A percentile compares a stretch with the other conserved stretches of the same genome.
Conservation (phyloP, 1,284 basidiomycete genomes). For the Ceratorhiza oryzae-sativae region DNA sequence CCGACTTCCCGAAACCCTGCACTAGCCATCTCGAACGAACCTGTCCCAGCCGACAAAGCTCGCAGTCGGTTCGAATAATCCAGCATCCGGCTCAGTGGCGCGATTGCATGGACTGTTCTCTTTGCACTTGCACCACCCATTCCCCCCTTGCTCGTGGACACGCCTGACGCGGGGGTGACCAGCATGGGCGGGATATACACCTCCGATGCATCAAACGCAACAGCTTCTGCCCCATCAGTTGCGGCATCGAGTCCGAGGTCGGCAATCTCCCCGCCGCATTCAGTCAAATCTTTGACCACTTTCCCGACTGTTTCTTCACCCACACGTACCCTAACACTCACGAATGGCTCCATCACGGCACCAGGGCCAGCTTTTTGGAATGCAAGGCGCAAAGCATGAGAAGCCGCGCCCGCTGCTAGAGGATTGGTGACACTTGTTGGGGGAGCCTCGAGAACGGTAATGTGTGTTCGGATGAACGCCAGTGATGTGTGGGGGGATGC, state of each 20-base stretch:
- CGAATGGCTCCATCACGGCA: slow-evolving; percentile 75
- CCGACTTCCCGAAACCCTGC: slow-evolving; percentile 78
- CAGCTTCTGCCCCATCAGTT: slow-evolving; percentile 56
- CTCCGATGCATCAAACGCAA: slow-evolving; percentile 62
- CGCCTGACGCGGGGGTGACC: slow-evolving; percentile 68
- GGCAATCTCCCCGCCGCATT: slow-evolving; percentile 73
- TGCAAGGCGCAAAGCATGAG: slow-evolving; percentile 65
- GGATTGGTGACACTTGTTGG: slow-evolving; percentile 50
- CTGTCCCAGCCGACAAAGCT: slow-evolving; percentile 82
- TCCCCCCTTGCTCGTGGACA: slow-evolving; percentile 48
- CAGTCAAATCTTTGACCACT: slow-evolving; percentile 77
- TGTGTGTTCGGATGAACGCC: slow-evolving; percentile 66
- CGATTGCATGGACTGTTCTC: slow-evolving; percentile 70
- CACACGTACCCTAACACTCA: slow-evolving; percentile 69
- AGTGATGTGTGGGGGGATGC: slow-evolving; percentile 78
- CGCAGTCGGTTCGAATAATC: slow-evolving; percentile 81
- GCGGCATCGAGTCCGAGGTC: slow-evolving; percentile 63
- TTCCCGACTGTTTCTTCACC: slow-evolving; percentile 71
- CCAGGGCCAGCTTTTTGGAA: slow-evolving; percentile 68
- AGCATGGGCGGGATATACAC: slow-evolving; percentile 75
- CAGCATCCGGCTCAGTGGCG: slow-evolving; percentile 79
- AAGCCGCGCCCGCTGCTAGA: slow-evolving; percentile 66
- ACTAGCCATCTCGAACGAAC: slow-evolving; percentile 77
- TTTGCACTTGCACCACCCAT: slow-evolving; percentile 51
- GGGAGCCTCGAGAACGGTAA: slow-evolving; percentile 57